phyloP scores from a whole-genome alignment of 73 alveolate genomes.

The Paramecium sonneborni region DNA sequence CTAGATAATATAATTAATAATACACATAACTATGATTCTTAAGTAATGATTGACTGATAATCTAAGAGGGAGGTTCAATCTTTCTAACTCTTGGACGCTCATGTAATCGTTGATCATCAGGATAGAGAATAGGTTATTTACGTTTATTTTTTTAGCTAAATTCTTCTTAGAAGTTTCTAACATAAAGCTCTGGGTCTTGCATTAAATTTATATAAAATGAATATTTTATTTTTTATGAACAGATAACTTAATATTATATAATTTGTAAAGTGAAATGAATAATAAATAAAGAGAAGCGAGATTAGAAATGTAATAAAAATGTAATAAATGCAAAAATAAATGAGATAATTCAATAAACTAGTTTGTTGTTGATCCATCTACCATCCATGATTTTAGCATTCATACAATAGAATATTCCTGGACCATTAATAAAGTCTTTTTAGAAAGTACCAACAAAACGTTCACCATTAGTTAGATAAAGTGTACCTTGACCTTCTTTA shows the following conservation, averaged over 20 bases:
- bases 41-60: background rate
- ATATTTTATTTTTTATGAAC: background rate
- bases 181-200: slow-evolving; percentile 39
- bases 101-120: slow-evolving; percentile 21
- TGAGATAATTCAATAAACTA: slow-evolving; percentile 40
- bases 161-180: background rate
- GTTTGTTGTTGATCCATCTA: slow-evolving; percentile 59
- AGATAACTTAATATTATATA: background rate
- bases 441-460: slow-evolving; percentile 65
- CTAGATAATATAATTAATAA: background rate
- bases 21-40: background rate
- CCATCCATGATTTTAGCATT: slow-evolving; percentile 63
- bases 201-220: background rate
- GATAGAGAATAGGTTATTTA: background rate
- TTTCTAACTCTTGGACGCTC: slow-evolving; percentile 24
- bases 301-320: background rate
- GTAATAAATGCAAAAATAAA: background rate
- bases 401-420: slow-evolving; percentile 64
- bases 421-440: slow-evolving; percentile 65
- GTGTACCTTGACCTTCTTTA: slow-evolving; percentile 65
- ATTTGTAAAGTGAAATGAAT: background rate
- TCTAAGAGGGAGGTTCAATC: background rate
- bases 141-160: background rate
- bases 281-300: background rate
- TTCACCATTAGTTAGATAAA: slow-evolving; percentile 61